phyloP scores from a whole-genome alignment of 2,329 filamentous ascomycete species.

The Aspergillus pseudoviridinutans region DNA sequence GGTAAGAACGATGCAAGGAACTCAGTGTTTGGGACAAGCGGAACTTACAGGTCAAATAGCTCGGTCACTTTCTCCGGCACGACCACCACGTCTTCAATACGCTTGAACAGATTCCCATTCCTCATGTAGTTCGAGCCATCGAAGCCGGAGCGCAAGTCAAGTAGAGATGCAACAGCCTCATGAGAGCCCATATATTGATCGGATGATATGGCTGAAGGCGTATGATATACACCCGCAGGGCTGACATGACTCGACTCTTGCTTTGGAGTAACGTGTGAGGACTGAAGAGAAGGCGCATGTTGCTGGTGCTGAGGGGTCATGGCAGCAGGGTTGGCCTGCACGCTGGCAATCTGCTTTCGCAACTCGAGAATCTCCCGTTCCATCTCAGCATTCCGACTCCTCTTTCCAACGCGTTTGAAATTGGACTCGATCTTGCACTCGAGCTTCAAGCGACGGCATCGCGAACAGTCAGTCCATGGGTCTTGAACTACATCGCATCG shows the following conservation, averaged over 20 bases:
- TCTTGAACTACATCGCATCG: slow-evolving; percentile 65
- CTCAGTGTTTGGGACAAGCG: not conserved
- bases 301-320: slow-evolving; percentile 21
- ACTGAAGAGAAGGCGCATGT: slow-evolving; percentile 14
- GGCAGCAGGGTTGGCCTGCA: slow-evolving; percentile 23
- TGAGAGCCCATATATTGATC: slow-evolving; percentile 46
- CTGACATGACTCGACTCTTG: slow-evolving; percentile 36
- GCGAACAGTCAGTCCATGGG: slow-evolving; percentile 58
- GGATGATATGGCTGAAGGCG: slow-evolving; percentile 33
- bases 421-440: slow-evolving; percentile 65
- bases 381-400: slow-evolving; percentile 63
- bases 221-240: slow-evolving; percentile 30
- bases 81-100: slow-evolving; percentile 50
- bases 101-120: slow-evolving; percentile 49
- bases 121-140: slow-evolving; percentile 42
- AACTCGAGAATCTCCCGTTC: slow-evolving; percentile 54
- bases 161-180: slow-evolving; percentile 48
- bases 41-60: slow-evolving; percentile 43
- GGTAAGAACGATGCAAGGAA: slow-evolving; percentile 11
- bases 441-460: slow-evolving; percentile 60
- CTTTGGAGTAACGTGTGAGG: slow-evolving; percentile 30
- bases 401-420: slow-evolving; percentile 65
- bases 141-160: slow-evolving; percentile 47
- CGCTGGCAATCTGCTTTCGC: slow-evolving; percentile 44
- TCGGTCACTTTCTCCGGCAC: slow-evolving; percentile 42